A percentile compares a stretch with the other conserved stretches of the same genome.
Evolutionary conservation across 148 eudicot genomes (phyloP).

Genomic region (Rhododendron vialii): DNA sequence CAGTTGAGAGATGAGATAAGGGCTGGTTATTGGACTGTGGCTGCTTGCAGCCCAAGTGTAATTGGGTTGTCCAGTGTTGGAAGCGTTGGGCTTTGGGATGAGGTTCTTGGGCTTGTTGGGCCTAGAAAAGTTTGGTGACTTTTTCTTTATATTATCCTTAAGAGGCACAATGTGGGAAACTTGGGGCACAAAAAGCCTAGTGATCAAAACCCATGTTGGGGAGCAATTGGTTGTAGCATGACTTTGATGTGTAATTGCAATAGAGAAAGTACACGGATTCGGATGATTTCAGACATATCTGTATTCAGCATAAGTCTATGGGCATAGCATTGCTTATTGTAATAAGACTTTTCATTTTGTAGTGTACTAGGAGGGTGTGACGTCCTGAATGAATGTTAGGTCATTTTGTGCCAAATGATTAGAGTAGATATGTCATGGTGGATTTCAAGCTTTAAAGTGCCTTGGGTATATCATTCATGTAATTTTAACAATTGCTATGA

Average conservation of each 20-base stretch:
- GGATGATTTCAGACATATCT: background rate
- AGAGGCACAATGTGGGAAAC: background rate
- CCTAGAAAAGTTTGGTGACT: slow-evolving; percentile 61
- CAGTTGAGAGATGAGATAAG: slow-evolving; percentile 73
- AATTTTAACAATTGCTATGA: background rate
- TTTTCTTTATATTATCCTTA: background rate
- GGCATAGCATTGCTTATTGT: background rate
- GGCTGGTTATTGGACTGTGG: slow-evolving; percentile 82
- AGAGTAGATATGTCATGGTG: background rate
- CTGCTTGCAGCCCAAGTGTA: slow-evolving; percentile 74
- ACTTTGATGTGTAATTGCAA: background rate
- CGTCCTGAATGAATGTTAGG: background rate
- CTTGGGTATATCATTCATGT: background rate
- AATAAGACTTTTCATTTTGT: background rate
- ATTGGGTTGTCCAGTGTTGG: slow-evolving; percentile 50
- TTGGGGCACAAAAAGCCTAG: background rate
- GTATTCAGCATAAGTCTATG: background rate
- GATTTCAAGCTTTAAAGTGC: background rate
- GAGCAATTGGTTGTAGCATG: background rate
- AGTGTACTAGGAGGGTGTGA: background rate
- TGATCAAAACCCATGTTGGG: background rate
- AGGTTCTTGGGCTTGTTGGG: slow-evolving; percentile 69
- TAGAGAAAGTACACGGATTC: background rate
- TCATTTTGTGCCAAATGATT: background rate
- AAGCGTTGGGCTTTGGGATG: slow-evolving; percentile 78